phyloP scores from a whole-genome alignment of 1,284 basidiomycete species.

The Grifola frondosa region DNA sequence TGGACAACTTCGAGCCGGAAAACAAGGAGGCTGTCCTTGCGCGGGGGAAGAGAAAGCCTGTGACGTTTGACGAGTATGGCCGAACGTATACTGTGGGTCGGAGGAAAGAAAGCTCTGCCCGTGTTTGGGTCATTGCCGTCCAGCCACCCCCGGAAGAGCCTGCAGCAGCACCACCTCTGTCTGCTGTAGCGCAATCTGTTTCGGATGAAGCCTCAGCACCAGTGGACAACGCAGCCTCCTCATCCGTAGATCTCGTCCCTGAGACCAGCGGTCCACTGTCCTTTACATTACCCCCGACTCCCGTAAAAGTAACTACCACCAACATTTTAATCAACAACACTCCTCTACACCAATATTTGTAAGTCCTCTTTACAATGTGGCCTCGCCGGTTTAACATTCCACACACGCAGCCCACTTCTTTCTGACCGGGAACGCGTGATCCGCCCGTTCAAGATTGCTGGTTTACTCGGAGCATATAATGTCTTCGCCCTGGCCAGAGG shows the following conservation, averaged over 20 bases:
- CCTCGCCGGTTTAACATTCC: too few species aligned
- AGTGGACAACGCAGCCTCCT: constrained; percentile 1
- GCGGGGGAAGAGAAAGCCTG: constrained; percentile 53
- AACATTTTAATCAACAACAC: constrained; percentile 81
- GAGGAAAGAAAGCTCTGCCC: constrained; percentile 84
- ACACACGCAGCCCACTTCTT: constrained; percentile 51
- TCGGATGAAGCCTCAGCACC: constrained; percentile 3
- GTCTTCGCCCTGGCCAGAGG: constrained; percentile 87
- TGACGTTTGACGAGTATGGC: constrained; percentile 69
- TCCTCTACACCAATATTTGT: constrained; percentile 79
- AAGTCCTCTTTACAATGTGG: constrained; percentile 12
- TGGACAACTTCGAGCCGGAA: constrained; percentile 63
- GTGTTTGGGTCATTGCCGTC: constrained; percentile 93
- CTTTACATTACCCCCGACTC: constrained; percentile 9
- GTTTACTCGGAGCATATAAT: constrained; percentile 90
- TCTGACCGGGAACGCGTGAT: constrained; percentile 80
- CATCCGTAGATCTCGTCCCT: constrained; percentile 6
- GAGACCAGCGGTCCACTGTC: constrained; percentile 12
- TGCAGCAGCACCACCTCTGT: constrained; percentile 14
- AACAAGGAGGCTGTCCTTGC: constrained; percentile 58
- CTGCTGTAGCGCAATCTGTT: constrained; percentile 10
- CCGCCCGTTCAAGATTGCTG: constrained; percentile 82
- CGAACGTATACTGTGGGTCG: constrained; percentile 82
- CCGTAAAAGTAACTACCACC: constrained; percentile 28
- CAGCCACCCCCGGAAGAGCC: constrained; percentile 31